Evolutionary conservation across 148 eudicot genomes (phyloP), one percentile per base, ranked within the genome.

Genomic region (Cornus controversa): DNA sequence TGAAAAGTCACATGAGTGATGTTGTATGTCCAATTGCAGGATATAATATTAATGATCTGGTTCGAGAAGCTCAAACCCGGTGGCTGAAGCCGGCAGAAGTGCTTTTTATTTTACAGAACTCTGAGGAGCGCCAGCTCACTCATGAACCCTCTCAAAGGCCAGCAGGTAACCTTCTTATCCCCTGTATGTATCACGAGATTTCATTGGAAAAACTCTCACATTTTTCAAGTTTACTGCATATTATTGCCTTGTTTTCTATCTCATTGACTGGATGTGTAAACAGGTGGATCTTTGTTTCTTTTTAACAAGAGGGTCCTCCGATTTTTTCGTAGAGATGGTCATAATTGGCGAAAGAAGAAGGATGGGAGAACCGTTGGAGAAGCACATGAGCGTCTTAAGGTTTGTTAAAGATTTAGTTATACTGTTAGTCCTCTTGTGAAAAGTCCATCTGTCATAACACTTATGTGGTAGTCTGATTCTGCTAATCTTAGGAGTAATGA

Each of bases 301-400:
- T 93, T 89, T 84, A 91, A 96, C 92, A 96, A 90, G 87, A 91
- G 96, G 78, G 93, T 91, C 63, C 92, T 90, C 69, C 86, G 94
- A 24, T 89, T 83, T 85, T 96, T 96, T 62, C 98, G 99, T 24
- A 89, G 84, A 82, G 99, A 96, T 83, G 98, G 98, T 82, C 90
- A 96, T 79, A 91, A 72, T 63, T 96, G 99, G 98, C 87, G 94
- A 68, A 90, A 89, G 79, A 95, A 91, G 88, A 93, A 82, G 87
- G 94, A 95, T 86, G 94, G 94, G 29, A 84, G 89, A 80, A 89
- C 90, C 66, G 92, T 91, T 81, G 96, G 94, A 70, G 99, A 95
- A 89, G 97, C 97, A 58, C 99, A 95, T 77, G 99, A 93, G 74
- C 91, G 94, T 50, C 92, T 95, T 42, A 95, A 95, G 99, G 99